Conservation (phyloP, 2,329 filamentous ascomycete species). For the Hymenoscyphus scutula region DNA sequence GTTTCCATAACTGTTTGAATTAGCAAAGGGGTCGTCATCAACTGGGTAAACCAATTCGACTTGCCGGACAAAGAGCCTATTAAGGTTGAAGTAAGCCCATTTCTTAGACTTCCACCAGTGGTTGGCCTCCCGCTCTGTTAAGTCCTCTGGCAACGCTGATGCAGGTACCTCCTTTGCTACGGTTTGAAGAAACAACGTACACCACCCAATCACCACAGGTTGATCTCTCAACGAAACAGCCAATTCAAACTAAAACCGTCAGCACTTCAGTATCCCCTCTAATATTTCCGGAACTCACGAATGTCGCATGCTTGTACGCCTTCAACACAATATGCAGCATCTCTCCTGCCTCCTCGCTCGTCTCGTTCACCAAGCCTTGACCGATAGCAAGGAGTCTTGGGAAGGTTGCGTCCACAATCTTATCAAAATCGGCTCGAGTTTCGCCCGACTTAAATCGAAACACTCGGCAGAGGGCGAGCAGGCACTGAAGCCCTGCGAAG, state of each 20-base stretch:
- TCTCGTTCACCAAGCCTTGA: slow-evolving; percentile 83
- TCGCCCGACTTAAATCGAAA: slow-evolving; percentile 88
- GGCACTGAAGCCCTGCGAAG: slow-evolving; percentile 88
- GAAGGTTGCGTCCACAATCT: slow-evolving; percentile 89
- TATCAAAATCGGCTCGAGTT: slow-evolving; percentile 84
- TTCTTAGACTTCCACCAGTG: slow-evolving; percentile 99
- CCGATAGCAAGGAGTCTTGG: slow-evolving; percentile 84
- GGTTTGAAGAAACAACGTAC: slow-evolving; percentile 87
- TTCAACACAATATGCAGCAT: slow-evolving; percentile 96
- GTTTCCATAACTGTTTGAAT: slow-evolving; percentile 74
- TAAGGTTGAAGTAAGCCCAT: slow-evolving; percentile 97
- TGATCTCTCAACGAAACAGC: slow-evolving; percentile 74
- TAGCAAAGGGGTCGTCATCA: slow-evolving; percentile 8
- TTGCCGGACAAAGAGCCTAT: slow-evolving; percentile 88
- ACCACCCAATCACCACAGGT: slow-evolving; percentile 88
- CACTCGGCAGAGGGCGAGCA: slow-evolving; percentile 90
- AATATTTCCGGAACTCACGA: slow-evolving; percentile 56
- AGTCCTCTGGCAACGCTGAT: slow-evolving; percentile 72
- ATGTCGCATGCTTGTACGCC: slow-evolving; percentile 97
- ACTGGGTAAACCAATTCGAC: slow-evolving; percentile 28
- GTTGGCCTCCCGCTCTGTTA: slow-evolving; percentile 84
- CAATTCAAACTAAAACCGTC: slow-evolving; percentile 71
- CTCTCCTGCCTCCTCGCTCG: slow-evolving; percentile 90
- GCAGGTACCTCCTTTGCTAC: slow-evolving; percentile 82
- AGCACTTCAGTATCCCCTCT: slow-evolving; percentile 32